Conservation (phyloP, 2,329 filamentous ascomycete species). For the Laburnicola sp. region DNA sequence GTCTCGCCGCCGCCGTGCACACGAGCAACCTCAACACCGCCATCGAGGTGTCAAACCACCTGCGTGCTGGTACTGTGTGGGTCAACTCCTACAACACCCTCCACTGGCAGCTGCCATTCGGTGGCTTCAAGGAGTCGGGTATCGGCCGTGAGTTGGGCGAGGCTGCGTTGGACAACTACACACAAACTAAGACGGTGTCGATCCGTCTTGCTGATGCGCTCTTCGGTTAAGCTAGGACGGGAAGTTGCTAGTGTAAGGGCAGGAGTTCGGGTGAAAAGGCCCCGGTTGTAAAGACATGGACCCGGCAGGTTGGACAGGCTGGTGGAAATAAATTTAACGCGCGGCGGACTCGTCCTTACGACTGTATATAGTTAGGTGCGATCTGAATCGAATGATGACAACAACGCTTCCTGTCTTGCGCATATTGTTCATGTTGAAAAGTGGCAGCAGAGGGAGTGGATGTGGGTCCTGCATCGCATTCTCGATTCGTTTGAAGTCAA, state of each 20-base stretch:
- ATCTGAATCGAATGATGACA: background rate
- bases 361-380: slow-evolving; percentile 13
- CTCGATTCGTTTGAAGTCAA: too few species aligned
- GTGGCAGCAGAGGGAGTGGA: too few species aligned
- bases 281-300: background rate
- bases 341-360: background rate
- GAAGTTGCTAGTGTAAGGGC: background rate
- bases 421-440: background rate
- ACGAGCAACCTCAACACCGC: slow-evolving; percentile 78
- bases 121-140: slow-evolving; percentile 55
- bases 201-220: slow-evolving; percentile 56
- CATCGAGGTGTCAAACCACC: slow-evolving; percentile 70
- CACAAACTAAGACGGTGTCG: slow-evolving; percentile 49
- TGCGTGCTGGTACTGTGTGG: slow-evolving; percentile 71
- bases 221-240: slow-evolving; percentile 47
- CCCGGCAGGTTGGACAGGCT: too few species aligned
- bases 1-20: slow-evolving; percentile 76
- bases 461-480: too few species aligned
- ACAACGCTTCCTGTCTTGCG: background rate
- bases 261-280: background rate
- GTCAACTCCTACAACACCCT: slow-evolving; percentile 74
- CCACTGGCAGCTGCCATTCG: slow-evolving; percentile 64
- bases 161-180: slow-evolving; percentile 54
- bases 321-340: background rate
- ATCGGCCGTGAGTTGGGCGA: slow-evolving; percentile 56